phyloP scores from a whole-genome alignment of 768 basidiomycete genomes.

The Xerocomellus chrysenteron region DNA sequence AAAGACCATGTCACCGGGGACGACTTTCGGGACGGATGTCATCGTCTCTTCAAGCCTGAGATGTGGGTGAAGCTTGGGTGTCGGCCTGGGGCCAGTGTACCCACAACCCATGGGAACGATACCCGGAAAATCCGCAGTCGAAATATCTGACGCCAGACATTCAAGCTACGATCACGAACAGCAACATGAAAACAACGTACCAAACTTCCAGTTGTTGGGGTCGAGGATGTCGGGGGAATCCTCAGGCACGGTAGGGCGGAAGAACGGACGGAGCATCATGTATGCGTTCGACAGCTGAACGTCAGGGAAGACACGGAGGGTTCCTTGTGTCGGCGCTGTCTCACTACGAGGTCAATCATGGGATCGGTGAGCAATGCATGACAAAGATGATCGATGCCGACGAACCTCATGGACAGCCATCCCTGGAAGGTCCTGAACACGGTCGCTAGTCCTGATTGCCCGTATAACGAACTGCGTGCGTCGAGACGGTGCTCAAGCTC shows the following conservation, averaged over 20 bases:
- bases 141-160: conserved; percentile 38
- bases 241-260: conserved; percentile 46
- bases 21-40: conserved; percentile 68
- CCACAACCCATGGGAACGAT: conserved; percentile 31
- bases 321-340: conserved; percentile 68
- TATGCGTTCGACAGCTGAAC: conserved; percentile 69
- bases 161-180: conserved; percentile 20
- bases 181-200: conserved; percentile 23
- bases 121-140: conserved; percentile 52
- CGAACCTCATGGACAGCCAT: conserved; percentile 70
- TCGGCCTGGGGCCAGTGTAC: conserved; percentile 46
- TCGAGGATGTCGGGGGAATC: conserved; percentile 45
- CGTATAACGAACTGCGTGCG: conserved; percentile 64
- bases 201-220: conserved; percentile 55
- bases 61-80: conserved; percentile 62
- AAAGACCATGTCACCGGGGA: conserved; percentile 76
- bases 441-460: conserved; percentile 50
- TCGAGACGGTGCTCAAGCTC: conserved; percentile 57
- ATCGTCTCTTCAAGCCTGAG: conserved; percentile 61
- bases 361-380: background rate
- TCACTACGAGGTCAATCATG: conserved; percentile 37
- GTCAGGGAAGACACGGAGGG: conserved; percentile 66
- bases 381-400: background rate
- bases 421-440: conserved; percentile 71
- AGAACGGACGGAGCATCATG: conserved; percentile 75